Conservation (phyloP, 345 rosid species). For the Salix brachista region DNA sequence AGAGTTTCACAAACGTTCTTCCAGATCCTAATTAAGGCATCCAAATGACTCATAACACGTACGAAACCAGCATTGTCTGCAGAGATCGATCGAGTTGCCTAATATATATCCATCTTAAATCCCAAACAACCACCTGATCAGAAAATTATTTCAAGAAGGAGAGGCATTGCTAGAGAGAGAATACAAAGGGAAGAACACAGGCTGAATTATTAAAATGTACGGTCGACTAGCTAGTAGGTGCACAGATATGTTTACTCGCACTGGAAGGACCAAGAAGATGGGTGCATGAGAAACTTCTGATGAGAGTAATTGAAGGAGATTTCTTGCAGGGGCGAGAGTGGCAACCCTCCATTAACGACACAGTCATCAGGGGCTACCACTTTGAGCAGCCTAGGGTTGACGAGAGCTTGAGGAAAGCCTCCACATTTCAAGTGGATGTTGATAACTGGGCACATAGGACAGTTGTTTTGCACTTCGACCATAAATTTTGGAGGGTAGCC, state of each 20-base stretch:
- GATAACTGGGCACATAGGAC: constrained; percentile 37
- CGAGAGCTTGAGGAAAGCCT: constrained; percentile 31
- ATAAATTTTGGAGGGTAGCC: constrained; percentile 23
- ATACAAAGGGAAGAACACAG: too few relatives aligned
- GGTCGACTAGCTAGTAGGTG: too few relatives aligned
- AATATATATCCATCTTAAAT: too few relatives aligned
- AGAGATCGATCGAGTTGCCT: too few relatives aligned
- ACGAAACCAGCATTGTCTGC: too few relatives aligned
- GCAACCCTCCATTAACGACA: constrained; percentile 31
- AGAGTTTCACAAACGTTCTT: too few relatives aligned
- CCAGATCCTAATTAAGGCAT: too few relatives aligned
- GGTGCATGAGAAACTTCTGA: constrained; percentile 20
- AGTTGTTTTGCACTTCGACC: constrained; percentile 28
- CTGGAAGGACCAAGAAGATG: constrained; percentile 36
- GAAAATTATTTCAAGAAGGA: too few relatives aligned
- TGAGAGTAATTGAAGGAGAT: constrained; percentile 35
- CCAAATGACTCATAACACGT: too few relatives aligned
- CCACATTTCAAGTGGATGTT: constrained; percentile 32
- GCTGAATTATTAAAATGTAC: too few relatives aligned
- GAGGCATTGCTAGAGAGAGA: too few relatives aligned
- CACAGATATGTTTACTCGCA: constrained; percentile 23
- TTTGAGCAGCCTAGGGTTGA: constrained; percentile 31
- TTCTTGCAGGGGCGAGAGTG: constrained; percentile 23
- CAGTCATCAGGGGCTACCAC: constrained; percentile 28
- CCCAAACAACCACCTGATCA: too few relatives aligned